Conservation (phyloP, 1,284 basidiomycete genomes). For the Cutaneotrichosporon spelunceum region DNA sequence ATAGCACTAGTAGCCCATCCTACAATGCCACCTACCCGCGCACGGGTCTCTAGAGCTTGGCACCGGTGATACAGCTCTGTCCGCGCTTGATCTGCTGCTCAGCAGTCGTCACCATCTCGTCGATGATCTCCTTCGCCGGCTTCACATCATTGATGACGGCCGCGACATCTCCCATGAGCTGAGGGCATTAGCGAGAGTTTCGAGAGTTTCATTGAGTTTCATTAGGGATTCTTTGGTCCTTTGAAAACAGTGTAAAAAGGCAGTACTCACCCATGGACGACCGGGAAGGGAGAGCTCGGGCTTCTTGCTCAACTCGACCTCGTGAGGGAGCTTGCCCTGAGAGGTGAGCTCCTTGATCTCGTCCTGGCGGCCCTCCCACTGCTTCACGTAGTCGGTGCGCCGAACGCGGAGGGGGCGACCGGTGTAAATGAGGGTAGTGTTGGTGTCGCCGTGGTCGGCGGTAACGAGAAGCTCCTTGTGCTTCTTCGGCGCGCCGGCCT, state of each 20-base stretch:
- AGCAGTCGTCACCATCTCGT: slow-evolving; percentile 60
- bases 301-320: slow-evolving; percentile 60
- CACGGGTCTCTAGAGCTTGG: slow-evolving; percentile 10
- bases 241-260: too few species aligned
- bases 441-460: slow-evolving; percentile 53
- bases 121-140: slow-evolving; percentile 75
- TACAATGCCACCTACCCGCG: background rate
- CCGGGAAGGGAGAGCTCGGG: slow-evolving; percentile 25
- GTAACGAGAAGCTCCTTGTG: slow-evolving; percentile 37
- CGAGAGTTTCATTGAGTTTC: too few species aligned
- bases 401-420: slow-evolving; percentile 81
- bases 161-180: slow-evolving; percentile 71
- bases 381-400: slow-evolving; percentile 72
- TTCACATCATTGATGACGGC: slow-evolving; percentile 71
- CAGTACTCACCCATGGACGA: slow-evolving; percentile 16
- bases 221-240: too few species aligned
- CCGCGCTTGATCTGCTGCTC: slow-evolving; percentile 21
- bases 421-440: slow-evolving; percentile 79
- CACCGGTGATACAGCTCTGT: slow-evolving; percentile 12
- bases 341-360: slow-evolving; percentile 63
- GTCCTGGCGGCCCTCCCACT: slow-evolving; percentile 57
- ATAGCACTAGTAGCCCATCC: background rate
- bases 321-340: slow-evolving; percentile 70
- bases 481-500: slow-evolving; percentile 26
- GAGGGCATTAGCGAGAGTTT: background rate